Percentiles rank a stretch among this genome's conserved stretches.
These are phyloP conservation scores for Priceomyces carsonii DNA, from an alignment of 805 yeast species.

Conservation along the genomic window DNA sequence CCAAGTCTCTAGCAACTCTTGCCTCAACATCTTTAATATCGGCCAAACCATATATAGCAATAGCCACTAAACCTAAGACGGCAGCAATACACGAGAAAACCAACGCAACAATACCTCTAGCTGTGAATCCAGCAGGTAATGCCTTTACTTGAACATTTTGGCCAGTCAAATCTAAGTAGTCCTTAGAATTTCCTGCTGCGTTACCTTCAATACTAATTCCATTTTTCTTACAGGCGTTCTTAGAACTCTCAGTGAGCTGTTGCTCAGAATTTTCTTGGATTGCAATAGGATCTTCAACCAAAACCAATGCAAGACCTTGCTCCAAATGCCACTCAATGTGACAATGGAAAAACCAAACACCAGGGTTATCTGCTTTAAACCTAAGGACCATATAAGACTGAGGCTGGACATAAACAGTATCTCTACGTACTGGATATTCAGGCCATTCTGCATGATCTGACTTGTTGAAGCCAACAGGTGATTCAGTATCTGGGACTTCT, in stretches of 20 bases:
- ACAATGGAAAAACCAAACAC: conserved; percentile 94
- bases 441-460: conserved; percentile 46
- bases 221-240: conserved; percentile 56
- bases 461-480: conserved; percentile 47
- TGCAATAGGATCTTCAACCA: conserved; percentile 67
- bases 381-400: conserved; percentile 70
- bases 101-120: conserved; percentile 91
- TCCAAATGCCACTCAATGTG: conserved; percentile 85
- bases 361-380: conserved; percentile 84
- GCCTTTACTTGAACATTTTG: conserved; percentile 65
- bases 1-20: conserved; percentile 58
- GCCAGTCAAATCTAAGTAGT: conserved; percentile 69
- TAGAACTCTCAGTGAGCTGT: conserved; percentile 61
- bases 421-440: conserved; percentile 64
- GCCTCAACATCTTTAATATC: conserved; percentile 73
- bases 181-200: conserved; percentile 79
- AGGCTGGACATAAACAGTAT: conserved; percentile 66
- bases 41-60: conserved; percentile 81
- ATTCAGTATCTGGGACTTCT: conserved; percentile 53
- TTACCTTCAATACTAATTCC: conserved; percentile 66
- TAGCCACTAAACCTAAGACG: conserved; percentile 73
- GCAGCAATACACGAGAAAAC: conserved; percentile 89
- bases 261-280: conserved; percentile 46
- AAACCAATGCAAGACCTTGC: conserved; percentile 74
- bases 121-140: conserved; percentile 90